phyloP scores from a whole-genome alignment of 768 basidiomycete species.

The Sistotremastrum niveocremeum region DNA sequence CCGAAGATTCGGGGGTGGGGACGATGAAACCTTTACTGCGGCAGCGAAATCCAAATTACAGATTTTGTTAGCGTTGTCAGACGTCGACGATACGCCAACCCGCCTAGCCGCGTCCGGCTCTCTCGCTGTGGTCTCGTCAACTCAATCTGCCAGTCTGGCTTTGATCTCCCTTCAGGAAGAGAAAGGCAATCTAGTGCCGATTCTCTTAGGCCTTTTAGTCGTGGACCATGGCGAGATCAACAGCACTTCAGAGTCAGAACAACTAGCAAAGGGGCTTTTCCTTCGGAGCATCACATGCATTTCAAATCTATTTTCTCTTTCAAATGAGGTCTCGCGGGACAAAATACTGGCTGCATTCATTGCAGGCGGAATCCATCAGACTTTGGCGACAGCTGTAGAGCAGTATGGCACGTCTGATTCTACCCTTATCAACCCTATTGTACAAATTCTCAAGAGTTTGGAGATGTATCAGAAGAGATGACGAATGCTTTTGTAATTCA shows the following conservation, averaged over 20 bases:
- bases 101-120: slow-evolving; percentile 85
- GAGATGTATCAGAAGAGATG: too few relatives aligned
- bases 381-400: too few relatives aligned
- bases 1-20: slow-evolving; percentile 47
- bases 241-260: too few relatives aligned
- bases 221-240: too few relatives aligned
- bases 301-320: too few relatives aligned
- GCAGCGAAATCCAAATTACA: slow-evolving; percentile 56
- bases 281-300: not conserved
- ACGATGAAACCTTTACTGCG: slow-evolving; percentile 12
- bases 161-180: slow-evolving; percentile 56
- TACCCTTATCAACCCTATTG: too few relatives aligned
- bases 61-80: slow-evolving; percentile 71
- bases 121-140: slow-evolving; percentile 63
- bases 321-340: too few relatives aligned
- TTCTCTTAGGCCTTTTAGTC: slow-evolving; percentile 23
- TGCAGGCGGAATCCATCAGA: too few relatives aligned
- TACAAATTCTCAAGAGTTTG: too few relatives aligned
- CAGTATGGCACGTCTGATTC: too few relatives aligned
- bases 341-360: too few relatives aligned
- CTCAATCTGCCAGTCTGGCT: slow-evolving; percentile 42
- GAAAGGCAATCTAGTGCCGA: slow-evolving; percentile 44
- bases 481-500: too few relatives aligned
- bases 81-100: slow-evolving; percentile 76
- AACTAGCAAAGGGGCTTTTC: slow-evolving; percentile 5